These are phyloP conservation scores for Apiospora kogelbergensis DNA, from an alignment of 2,329 filamentous ascomycete genomes.

Conservation along the genomic window DNA sequence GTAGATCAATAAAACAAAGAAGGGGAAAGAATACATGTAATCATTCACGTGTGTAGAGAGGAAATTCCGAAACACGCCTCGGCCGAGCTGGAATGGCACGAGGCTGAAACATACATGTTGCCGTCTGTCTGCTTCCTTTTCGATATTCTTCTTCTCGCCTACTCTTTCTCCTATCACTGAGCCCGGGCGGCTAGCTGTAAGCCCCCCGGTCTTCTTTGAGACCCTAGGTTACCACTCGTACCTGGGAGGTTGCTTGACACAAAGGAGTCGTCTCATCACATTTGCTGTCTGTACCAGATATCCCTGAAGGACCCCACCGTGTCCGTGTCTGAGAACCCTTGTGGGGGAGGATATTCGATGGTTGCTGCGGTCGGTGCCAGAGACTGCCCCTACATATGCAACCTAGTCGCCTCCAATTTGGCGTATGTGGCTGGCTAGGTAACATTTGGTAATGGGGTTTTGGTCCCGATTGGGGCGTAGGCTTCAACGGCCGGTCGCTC, in stretches of 20 bases:
- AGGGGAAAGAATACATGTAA: neutral
- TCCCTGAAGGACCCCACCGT: neutral
- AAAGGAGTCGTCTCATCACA: slow-evolving; percentile 1
- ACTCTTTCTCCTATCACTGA: neutral
- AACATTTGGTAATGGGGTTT: neutral
- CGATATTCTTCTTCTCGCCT: neutral
- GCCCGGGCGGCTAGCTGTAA: too few species aligned
- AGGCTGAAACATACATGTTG: slow-evolving; percentile 1
- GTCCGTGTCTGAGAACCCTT: neutral
- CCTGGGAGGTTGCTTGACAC: neutral
- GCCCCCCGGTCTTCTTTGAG: neutral
- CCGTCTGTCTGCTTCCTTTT: neutral
- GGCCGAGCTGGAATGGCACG: neutral
- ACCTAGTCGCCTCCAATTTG: neutral
- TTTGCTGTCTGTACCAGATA: neutral
- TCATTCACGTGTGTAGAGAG: neutral
- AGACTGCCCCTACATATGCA: neutral
- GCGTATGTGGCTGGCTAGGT: neutral
- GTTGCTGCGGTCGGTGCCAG: neutral
- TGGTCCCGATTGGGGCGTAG: neutral
- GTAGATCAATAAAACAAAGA: neutral
- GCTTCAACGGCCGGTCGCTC: neutral
- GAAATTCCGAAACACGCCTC: neutral
- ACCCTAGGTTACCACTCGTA: neutral
- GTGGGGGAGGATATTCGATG: neutral